Evolutionary conservation across 768 basidiomycete species (phyloP).

Genomic region (Amanita fuliginea): DNA sequence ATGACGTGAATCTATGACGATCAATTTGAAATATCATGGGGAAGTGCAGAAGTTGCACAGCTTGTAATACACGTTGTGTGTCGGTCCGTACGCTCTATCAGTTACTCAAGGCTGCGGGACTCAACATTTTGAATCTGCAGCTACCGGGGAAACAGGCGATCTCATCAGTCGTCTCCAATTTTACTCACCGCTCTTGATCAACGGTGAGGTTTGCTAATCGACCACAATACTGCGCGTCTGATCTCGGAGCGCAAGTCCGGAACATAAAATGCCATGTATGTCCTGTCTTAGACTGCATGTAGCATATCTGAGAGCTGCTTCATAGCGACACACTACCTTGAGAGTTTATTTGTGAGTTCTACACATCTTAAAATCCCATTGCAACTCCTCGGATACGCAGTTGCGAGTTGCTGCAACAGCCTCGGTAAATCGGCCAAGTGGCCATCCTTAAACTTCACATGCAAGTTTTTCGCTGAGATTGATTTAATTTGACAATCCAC

Average conservation of each 20-base stretch:
- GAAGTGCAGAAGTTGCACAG: not conserved
- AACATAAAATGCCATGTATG: not conserved
- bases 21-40: not conserved
- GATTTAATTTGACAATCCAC: conserved; percentile 6
- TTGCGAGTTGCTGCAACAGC: not conserved
- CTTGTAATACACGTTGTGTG: not conserved
- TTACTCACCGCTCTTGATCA: too few species aligned
- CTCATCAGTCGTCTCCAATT: too few species aligned
- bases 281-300: not conserved
- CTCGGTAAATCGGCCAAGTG: conserved; percentile 1
- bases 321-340: not conserved
- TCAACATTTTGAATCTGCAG: too few species aligned
- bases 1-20: not conserved
- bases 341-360: conserved; percentile 3
- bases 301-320: conserved; percentile 2
- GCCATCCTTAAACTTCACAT: conserved; percentile 1
- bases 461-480: not conserved
- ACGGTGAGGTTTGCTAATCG: not conserved
- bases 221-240: not conserved
- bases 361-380: not conserved
- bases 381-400: conserved; percentile 6
- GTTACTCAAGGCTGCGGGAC: not conserved
- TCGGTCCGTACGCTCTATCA: too few species aligned
- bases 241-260: not conserved
- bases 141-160: too few species aligned